These are phyloP conservation scores for Chalciporus pseudorubinellus DNA, from an alignment of 768 basidiomycete species.

Conservation along the genomic window DNA sequence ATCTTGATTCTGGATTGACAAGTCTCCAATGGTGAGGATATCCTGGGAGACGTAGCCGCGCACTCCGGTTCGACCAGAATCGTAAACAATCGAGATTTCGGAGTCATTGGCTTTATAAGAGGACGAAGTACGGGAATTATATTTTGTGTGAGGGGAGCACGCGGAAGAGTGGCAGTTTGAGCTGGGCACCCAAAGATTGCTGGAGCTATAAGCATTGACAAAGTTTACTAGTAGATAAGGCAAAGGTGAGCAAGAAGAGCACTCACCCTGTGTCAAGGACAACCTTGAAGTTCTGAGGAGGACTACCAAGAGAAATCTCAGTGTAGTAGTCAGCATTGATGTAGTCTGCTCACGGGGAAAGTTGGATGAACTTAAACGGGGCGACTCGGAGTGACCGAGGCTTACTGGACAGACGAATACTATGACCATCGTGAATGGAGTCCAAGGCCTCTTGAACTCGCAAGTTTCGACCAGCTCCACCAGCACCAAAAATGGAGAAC, in stretches of 20 bases:
- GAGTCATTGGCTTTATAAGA: slow-evolving; percentile 90
- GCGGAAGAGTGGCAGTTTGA: slow-evolving; percentile 81
- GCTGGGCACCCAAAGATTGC: slow-evolving; percentile 95
- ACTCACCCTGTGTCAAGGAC: slow-evolving; percentile 86
- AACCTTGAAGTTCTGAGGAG: slow-evolving; percentile 90
- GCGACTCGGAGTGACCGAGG: no score
- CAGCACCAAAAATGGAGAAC: no score
- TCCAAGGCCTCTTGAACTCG: no score
- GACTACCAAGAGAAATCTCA: slow-evolving; percentile 79
- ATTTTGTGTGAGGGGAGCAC: slow-evolving; percentile 93
- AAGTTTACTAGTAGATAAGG: no score
- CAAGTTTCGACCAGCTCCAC: no score
- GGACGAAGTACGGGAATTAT: slow-evolving; percentile 74
- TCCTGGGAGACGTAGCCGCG: slow-evolving; percentile 94
- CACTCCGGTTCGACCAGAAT: slow-evolving; percentile 94
- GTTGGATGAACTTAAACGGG: no score
- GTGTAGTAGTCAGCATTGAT: slow-evolving; percentile 98
- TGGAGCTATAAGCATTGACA: slow-evolving; percentile 59
- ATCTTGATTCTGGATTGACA: slow-evolving; percentile 69
- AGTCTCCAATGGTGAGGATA: slow-evolving; percentile 73
- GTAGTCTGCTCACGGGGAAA: slow-evolving; percentile 47
- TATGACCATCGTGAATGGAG: no score
- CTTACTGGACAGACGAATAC: no score
- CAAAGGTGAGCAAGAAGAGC: background rate
- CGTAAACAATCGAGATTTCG: slow-evolving; percentile 87